phyloP scores from a whole-genome alignment of 2,329 filamentous ascomycete species.

The Keithomyces neogunnii region DNA sequence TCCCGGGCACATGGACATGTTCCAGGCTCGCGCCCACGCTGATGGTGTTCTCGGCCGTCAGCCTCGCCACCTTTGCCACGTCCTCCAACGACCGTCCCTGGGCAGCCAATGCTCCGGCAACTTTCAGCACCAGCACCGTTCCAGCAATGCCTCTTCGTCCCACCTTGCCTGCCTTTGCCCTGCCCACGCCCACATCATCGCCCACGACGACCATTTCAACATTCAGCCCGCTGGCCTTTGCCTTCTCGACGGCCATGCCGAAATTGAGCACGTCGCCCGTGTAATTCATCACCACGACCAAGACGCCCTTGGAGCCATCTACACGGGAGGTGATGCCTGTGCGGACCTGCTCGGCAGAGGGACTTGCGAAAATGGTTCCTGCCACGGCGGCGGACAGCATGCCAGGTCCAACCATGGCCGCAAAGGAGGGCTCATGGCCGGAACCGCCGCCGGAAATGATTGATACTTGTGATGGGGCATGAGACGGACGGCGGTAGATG shows the following conservation, averaged over 20 bases:
- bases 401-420: constrained; percentile 74
- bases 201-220: constrained; percentile 88
- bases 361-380: constrained; percentile 80
- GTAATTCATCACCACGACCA: constrained; percentile 95
- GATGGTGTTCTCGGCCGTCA: constrained; percentile 68
- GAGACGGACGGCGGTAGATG: constrained; percentile 59
- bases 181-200: constrained; percentile 85
- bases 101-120: constrained; percentile 74
- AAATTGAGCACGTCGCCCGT: constrained; percentile 88
- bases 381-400: constrained; percentile 75
- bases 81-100: constrained; percentile 59
- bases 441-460: constrained; percentile 83
- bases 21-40: constrained; percentile 79
- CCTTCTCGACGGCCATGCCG: constrained; percentile 88
- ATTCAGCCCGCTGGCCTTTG: constrained; percentile 65
- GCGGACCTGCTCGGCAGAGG: constrained; percentile 74
- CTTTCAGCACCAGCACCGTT: constrained; percentile 86
- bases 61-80: constrained; percentile 62
- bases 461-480: constrained; percentile 56
- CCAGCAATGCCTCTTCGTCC: constrained; percentile 85
- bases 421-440: constrained; percentile 85
- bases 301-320: constrained; percentile 61
- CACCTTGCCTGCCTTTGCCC: constrained; percentile 78
- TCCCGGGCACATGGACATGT: constrained; percentile 89
- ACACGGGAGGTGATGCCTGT: constrained; percentile 66